Percentiles rank a stretch among this genome's conserved stretches.
phyloP scores from a whole-genome alignment of 208 protist genomes.

The Jaenimonas drosophilae region DNA sequence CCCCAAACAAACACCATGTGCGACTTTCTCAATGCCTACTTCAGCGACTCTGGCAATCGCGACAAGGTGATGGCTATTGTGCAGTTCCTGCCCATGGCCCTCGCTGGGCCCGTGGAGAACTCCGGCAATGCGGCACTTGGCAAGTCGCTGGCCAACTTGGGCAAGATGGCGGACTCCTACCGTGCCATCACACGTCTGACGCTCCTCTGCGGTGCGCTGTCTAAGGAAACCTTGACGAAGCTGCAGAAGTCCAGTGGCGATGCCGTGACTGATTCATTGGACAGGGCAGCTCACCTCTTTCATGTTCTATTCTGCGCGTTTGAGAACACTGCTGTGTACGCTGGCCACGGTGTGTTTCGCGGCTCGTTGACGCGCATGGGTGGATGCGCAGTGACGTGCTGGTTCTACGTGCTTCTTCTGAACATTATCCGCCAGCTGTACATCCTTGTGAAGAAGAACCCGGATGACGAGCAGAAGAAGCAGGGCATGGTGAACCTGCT shows the following conservation, averaged over 20 bases:
- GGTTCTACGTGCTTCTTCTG: conserved; percentile 78
- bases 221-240: conserved; percentile 37
- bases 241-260: conserved; percentile 50
- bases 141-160: conserved; percentile 59
- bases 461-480: conserved; percentile 63
- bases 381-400: conserved; percentile 69
- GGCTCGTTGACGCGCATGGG: conserved; percentile 43
- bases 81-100: conserved; percentile 74
- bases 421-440: conserved; percentile 61
- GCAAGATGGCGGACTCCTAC: conserved; percentile 71
- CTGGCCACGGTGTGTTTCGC: conserved; percentile 48
- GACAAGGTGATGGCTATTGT: conserved; percentile 86
- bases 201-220: conserved; percentile 63
- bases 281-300: conserved; percentile 70
- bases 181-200: conserved; percentile 81
- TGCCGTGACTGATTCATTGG: conserved; percentile 34
- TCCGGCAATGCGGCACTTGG: conserved; percentile 43
- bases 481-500: conserved; percentile 54
- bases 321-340: conserved; percentile 74
- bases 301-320: conserved; percentile 78
- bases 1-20: conserved; percentile 17
- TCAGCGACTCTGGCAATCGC: conserved; percentile 63
- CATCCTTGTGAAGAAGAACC: conserved; percentile 54
- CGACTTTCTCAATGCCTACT: conserved; percentile 40
- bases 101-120: conserved; percentile 40